Evolutionary conservation across 202 grass and related monocot species (phyloP).

Genomic region (Setaria viridis): DNA sequence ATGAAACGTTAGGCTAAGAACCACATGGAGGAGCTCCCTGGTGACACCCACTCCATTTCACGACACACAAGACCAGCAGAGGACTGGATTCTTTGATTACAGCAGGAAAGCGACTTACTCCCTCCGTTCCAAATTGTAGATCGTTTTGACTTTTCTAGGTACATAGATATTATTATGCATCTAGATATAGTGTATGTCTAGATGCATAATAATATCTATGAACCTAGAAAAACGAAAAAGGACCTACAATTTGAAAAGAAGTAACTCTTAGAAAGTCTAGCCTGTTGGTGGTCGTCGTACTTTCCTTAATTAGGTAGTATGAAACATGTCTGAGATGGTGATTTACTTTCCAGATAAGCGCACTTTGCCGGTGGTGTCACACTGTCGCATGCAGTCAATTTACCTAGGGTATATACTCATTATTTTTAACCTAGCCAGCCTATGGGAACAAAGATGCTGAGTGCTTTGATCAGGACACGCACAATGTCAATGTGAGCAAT

Average conservation of each 20-base stretch:
- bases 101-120: not conserved
- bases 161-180: too few species aligned
- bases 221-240: too few species aligned
- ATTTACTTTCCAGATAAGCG: not conserved
- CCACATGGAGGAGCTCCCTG: not conserved
- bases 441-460: not conserved
- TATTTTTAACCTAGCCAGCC: not conserved
- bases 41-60: not conserved
- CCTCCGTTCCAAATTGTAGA: too few species aligned
- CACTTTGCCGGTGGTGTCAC: not conserved
- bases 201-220: too few species aligned
- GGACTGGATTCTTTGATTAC: not conserved
- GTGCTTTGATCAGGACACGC: not conserved
- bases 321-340: not conserved
- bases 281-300: not conserved
- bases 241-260: not conserved
- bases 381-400: not conserved
- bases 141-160: too few species aligned
- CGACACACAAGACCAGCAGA: not conserved
- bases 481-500: not conserved
- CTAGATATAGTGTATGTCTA: too few species aligned
- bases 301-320: not conserved
- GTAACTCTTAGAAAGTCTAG: not conserved
- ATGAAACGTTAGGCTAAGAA: slow-evolving; percentile 5
- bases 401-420: not conserved